phyloP scores from a whole-genome alignment of 2,329 filamentous ascomycete species.

The Leptographium radiaticola region DNA sequence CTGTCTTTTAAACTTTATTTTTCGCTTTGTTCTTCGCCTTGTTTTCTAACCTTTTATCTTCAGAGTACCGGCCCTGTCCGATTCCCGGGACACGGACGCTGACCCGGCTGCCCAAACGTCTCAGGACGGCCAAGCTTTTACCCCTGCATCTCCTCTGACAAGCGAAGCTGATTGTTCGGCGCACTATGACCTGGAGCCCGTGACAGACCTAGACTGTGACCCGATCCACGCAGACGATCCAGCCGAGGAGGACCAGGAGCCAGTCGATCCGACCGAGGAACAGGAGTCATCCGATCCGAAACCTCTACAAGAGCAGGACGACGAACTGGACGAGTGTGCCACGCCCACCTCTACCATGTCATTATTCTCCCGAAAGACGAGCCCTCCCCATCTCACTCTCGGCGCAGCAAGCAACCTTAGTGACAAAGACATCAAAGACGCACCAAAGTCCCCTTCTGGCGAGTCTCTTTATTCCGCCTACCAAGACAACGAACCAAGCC shows the following conservation, averaged over 20 bases:
- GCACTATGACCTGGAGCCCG: conserved; percentile 31
- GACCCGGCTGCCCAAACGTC: conserved; percentile 15
- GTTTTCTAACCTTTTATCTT: background rate
- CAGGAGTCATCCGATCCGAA: background rate
- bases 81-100: conserved; percentile 13
- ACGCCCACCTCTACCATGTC: conserved; percentile 24
- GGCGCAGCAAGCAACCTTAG: conserved; percentile 13
- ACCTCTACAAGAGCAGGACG: conserved; percentile 14
- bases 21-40: background rate
- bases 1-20: background rate
- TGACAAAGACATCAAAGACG: background rate
- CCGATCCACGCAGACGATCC: background rate
- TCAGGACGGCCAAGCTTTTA: conserved; percentile 26
- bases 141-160: conserved; percentile 31
- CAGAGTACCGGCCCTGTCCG: conserved; percentile 9
- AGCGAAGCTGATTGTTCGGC: conserved; percentile 24
- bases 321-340: conserved; percentile 11
- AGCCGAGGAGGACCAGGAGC: background rate
- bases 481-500: background rate
- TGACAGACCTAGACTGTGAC: conserved; percentile 18
- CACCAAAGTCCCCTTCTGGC: background rate
- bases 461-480: conserved; percentile 1
- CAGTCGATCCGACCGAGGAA: too few relatives aligned
- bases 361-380: conserved; percentile 34
- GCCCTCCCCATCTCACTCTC: conserved; percentile 40